Evolutionary conservation across 495 filamentous ascomycete species (phyloP).

Genomic region (Penicillium dipodomyicola): DNA sequence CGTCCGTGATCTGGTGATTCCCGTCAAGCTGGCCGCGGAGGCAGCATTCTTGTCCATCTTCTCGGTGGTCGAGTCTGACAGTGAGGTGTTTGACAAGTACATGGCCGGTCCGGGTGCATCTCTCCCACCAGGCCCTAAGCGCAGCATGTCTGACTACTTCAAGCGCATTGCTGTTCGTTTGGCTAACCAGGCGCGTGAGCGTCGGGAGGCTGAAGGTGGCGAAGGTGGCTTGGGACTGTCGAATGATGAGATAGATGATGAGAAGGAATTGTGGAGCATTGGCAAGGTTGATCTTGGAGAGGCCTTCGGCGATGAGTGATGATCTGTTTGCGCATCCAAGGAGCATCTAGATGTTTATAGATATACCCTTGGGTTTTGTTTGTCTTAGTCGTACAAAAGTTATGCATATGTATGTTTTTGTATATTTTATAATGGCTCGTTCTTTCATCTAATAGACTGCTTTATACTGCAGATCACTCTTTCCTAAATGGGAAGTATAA

Average conservation of each 20-base stretch:
- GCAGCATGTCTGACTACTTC: constrained; percentile 97
- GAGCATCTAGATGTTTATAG: constrained; percentile 27
- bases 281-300: constrained; percentile 84
- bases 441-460: not conserved
- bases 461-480: constrained; percentile 4
- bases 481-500: constrained; percentile 4
- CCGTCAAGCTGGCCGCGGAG: constrained; percentile 92
- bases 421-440: constrained; percentile 8
- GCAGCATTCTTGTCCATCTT: constrained; percentile 95
- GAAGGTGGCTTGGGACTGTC: constrained; percentile 78
- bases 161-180: constrained; percentile 84
- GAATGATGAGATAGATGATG: constrained; percentile 89
- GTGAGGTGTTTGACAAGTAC: constrained; percentile 88
- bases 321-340: constrained; percentile 22
- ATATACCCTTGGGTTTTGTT: constrained; percentile 27
- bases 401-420: constrained; percentile 15
- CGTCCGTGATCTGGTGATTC: constrained; percentile 91
- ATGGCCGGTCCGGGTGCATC: constrained; percentile 61
- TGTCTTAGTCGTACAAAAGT: constrained; percentile 26
- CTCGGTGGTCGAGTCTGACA: constrained; percentile 80
- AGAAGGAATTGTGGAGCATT: constrained; percentile 93
- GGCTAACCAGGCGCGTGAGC: constrained; percentile 78
- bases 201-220: constrained; percentile 86
- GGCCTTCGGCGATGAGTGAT: constrained; percentile 53
- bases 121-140: constrained; percentile 66